Percentiles rank a stretch among this genome's conserved stretches.
These are phyloP conservation scores for Euclidium syriacum DNA, from an alignment of 345 rosid genomes.

Conservation along the genomic window DNA sequence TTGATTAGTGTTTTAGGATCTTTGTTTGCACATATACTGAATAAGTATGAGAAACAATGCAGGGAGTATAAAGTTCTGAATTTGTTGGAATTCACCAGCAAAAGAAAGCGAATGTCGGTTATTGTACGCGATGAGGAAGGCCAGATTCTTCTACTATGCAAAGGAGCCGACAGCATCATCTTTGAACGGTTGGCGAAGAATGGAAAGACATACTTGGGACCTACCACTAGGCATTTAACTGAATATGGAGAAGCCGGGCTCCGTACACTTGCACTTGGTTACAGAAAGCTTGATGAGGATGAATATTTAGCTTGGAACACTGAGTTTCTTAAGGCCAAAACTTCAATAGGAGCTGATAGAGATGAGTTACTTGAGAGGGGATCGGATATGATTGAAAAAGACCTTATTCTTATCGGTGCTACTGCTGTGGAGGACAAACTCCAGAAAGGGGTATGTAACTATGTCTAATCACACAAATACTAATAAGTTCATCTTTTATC, in stretches of 20 bases:
- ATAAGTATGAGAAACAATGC: constrained; percentile 28
- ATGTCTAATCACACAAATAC: background rate
- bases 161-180: constrained; percentile 98
- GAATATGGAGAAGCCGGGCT: constrained; percentile 96
- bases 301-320: constrained; percentile 74
- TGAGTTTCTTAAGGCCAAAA: constrained; percentile 78
- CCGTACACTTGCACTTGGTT: constrained; percentile 80
- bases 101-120: constrained; percentile 96
- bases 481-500: background rate
- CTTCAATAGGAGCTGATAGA: constrained; percentile 77
- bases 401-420: constrained; percentile 85
- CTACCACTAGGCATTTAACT: constrained; percentile 68
- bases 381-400: constrained; percentile 85
- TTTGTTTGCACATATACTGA: constrained; percentile 14
- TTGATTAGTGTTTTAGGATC: background rate
- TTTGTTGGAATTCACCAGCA: constrained; percentile 90
- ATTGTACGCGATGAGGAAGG: constrained; percentile 77
- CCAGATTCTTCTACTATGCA: constrained; percentile 79
- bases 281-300: constrained; percentile 62
- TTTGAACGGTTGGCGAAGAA: constrained; percentile 83
- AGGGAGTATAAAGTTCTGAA: constrained; percentile 93
- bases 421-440: constrained; percentile 99
- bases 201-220: constrained; percentile 59
- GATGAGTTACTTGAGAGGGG: constrained; percentile 67
- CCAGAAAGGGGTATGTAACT: constrained; percentile 73